Percentiles rank a stretch among this genome's conserved stretches.
These are phyloP conservation scores for Aspergillus coremiiformis DNA, from an alignment of 495 filamentous ascomycete genomes.

Conservation along the genomic window DNA sequence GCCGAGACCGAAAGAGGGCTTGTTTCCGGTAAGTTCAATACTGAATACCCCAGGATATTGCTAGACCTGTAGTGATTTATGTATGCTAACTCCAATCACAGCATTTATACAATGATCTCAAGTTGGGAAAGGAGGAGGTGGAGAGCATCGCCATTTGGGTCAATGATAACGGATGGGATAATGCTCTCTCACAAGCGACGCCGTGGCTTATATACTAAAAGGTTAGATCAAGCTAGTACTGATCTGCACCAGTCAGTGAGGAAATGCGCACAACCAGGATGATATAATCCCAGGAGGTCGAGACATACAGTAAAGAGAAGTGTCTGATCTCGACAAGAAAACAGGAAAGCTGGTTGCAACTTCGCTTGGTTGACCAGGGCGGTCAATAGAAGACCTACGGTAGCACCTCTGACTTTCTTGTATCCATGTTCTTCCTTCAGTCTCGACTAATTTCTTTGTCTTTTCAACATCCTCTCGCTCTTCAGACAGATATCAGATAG, in stretches of 20 bases:
- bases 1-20: slow-evolving; percentile 34
- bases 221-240: neutral
- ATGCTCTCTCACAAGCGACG: slow-evolving; percentile 29
- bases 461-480: slow-evolving; percentile 48
- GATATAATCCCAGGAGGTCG: no score
- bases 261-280: no score
- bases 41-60: no score
- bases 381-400: slow-evolving; percentile 35
- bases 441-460: slow-evolving; percentile 46
- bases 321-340: slow-evolving; percentile 51
- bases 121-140: slow-evolving; percentile 36
- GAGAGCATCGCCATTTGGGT: slow-evolving; percentile 39
- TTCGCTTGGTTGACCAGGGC: slow-evolving; percentile 55
- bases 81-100: slow-evolving; percentile 11
- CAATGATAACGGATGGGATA: slow-evolving; percentile 42
- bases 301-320: slow-evolving; percentile 44
- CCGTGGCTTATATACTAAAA: slow-evolving; percentile 35
- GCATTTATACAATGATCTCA: slow-evolving; percentile 42
- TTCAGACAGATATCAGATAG: slow-evolving; percentile 47
- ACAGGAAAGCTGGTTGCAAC: slow-evolving; percentile 57
- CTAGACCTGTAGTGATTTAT: no score
- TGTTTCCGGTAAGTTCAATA: slow-evolving; percentile 35
- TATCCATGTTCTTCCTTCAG: slow-evolving; percentile 42
- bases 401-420: slow-evolving; percentile 29
- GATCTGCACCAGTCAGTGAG: no score